Base-by-base conservation (phyloP, 2,329 filamentous ascomycete species). In the Pyrenophora teres region DNA sequence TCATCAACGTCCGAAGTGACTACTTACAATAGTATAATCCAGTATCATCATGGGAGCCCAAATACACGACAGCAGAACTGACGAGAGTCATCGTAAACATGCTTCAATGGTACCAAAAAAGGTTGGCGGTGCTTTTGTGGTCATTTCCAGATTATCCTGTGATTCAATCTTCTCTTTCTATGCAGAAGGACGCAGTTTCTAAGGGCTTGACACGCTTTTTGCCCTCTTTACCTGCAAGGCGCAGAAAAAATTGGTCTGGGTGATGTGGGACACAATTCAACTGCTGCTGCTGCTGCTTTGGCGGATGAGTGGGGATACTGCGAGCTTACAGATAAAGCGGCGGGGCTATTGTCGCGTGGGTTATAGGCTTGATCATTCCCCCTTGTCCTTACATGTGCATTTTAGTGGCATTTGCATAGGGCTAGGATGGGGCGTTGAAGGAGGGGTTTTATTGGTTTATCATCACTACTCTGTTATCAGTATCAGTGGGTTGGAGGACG, bases 1-100 rank as follows among this genome's bases (percentile, higher is more conserved):
- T 97, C 71, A 83, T 97, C 63, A 93, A 89, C 73, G 81, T 89
- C 1, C 54, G 64, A 30, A 64, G 56, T 44, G 71, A 74, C 47
- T 72, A 72, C 38, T 40, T 74, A 54, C 62, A 66, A 46, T 72
- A 64, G 56, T 40, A 54, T 43, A 30, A 27, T 21, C 19, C 19
- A 21, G 13, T 16, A 15, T 9, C 18, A 25, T 5, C 18, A 25
- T 5, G 23, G 23, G 6, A 9, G 4, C 6, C 2, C 27, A 7
- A 12, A 30, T 12, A 30, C 10, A 10, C 10, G 6, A 12, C 27
- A 9, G 7, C 3, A 30, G 8, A 12, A 2, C 8, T 25, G 8
- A 25, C 6, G 23, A 25, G 8, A 5, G 23, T 7, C 4, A 8
- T 2, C 4, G 8, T 2, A 9, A 25, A 25, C 23, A 25, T 25